Conservation (phyloP, 192 early-diverging fungal genomes). For the Glomus cerebriforme region DNA sequence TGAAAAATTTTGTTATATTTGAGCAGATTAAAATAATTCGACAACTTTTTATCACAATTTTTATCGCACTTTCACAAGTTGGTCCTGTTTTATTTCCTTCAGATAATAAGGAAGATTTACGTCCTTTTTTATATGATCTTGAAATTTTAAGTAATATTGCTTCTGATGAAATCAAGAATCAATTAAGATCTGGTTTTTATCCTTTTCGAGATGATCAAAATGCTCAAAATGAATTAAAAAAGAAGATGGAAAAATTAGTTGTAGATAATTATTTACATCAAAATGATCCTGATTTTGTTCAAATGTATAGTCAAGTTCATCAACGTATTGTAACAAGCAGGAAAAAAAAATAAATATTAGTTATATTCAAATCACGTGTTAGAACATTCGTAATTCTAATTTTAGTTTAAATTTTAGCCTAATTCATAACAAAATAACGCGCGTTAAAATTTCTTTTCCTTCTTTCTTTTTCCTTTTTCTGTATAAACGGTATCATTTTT, state of each 20-base stretch:
- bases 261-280: conserved; percentile 34
- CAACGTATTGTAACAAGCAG: neutral
- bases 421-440: too few species aligned
- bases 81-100: conserved; percentile 49
- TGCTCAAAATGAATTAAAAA: conserved; percentile 40
- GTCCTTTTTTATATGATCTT: conserved; percentile 30
- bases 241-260: conserved; percentile 45
- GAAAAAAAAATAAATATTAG: neutral
- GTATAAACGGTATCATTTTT: too few species aligned
- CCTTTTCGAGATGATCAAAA: conserved; percentile 40
- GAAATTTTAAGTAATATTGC: conserved; percentile 44
- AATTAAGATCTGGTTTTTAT: conserved; percentile 40
- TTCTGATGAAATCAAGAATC: conserved; percentile 37
- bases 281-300: conserved; percentile 22
- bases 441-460: too few species aligned
- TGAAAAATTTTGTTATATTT: conserved; percentile 42
- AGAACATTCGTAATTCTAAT: too few species aligned
- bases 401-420: too few species aligned
- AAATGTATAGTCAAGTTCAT: conserved; percentile 20
- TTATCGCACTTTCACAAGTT: conserved; percentile 50
- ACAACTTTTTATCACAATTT: conserved; percentile 48
- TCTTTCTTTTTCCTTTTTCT: too few species aligned
- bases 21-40: conserved; percentile 47
- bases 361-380: too few species aligned
- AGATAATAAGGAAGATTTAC: conserved; percentile 36